Evolutionary conservation across 257 asterid species (phyloP).

Genomic region (Cruciata laevipes): DNA sequence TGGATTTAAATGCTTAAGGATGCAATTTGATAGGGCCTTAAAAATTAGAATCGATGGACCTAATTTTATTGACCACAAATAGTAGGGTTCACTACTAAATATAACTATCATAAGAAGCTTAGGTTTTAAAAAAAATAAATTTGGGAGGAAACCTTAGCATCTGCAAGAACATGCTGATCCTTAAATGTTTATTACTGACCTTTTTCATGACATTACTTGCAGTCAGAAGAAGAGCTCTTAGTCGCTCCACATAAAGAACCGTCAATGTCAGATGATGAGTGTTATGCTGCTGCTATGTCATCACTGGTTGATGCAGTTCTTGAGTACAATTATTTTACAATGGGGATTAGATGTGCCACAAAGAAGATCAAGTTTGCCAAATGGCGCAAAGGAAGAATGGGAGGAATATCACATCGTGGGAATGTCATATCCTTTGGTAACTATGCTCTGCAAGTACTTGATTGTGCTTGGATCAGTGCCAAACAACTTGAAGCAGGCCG

Average conservation of each 20-base stretch:
- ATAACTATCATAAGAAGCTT: too few relatives aligned
- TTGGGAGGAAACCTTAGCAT: not conserved
- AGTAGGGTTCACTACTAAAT: not conserved
- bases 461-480: constrained; percentile 1
- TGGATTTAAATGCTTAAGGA: not conserved
- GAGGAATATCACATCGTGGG: constrained; percentile 2
- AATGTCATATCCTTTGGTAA: not conserved
- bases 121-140: not conserved
- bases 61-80: too few relatives aligned
- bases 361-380: constrained; percentile 5
- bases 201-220: constrained; percentile 3
- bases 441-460: constrained; percentile 5
- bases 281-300: constrained; percentile 7
- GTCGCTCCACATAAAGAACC: constrained; percentile 63
- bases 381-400: not conserved
- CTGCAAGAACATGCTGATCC: not conserved
- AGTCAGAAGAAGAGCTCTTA: constrained; percentile 67
- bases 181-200: constrained; percentile 1
- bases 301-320: not conserved
- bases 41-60: not conserved
- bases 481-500: constrained; percentile 15
- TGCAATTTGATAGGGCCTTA: not conserved
- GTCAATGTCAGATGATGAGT: constrained; percentile 61
- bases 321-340: not conserved
- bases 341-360: not conserved